These are phyloP conservation scores for Russula olivacea DNA, from an alignment of 768 basidiomycete species.

Conservation along the genomic window DNA sequence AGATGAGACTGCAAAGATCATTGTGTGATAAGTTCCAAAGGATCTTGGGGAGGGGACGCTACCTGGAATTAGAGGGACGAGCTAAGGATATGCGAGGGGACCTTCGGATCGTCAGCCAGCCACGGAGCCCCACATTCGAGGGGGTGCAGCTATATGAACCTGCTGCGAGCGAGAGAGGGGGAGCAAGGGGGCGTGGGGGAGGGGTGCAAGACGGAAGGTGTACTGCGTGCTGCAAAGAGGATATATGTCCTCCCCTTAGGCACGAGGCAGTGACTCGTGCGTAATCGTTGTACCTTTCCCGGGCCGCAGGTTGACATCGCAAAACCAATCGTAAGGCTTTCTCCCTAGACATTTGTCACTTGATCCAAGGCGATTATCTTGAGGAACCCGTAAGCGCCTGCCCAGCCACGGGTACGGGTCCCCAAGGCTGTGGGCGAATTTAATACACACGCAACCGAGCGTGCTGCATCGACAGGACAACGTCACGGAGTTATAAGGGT, in stretches of 20 bases:
- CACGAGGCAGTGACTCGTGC: conserved; percentile 24
- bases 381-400: background rate
- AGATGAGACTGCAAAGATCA: conserved; percentile 2
- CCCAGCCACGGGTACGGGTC: conserved; percentile 3
- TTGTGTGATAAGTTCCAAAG: background rate
- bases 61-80: conserved; percentile 11
- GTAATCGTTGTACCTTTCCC: conserved; percentile 20
- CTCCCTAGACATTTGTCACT: conserved; percentile 23
- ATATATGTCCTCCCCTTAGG: conserved; percentile 25
- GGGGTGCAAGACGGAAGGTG: conserved; percentile 2
- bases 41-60: background rate
- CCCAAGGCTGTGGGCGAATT: conserved; percentile 2
- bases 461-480: background rate
- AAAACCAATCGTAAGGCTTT: conserved; percentile 16
- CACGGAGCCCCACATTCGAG: conserved; percentile 21
- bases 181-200: conserved; percentile 14
- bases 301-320: conserved; percentile 9
- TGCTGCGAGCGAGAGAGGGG: conserved; percentile 7
- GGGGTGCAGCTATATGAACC: conserved; percentile 25
- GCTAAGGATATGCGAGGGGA: conserved; percentile 1
- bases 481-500: background rate
- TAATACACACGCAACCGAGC: background rate
- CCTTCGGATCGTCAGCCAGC: conserved; percentile 20
- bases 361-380: conserved; percentile 19
- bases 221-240: background rate